Conservation (phyloP, 2,329 filamentous ascomycete genomes). For the Penicillium sp. region DNA sequence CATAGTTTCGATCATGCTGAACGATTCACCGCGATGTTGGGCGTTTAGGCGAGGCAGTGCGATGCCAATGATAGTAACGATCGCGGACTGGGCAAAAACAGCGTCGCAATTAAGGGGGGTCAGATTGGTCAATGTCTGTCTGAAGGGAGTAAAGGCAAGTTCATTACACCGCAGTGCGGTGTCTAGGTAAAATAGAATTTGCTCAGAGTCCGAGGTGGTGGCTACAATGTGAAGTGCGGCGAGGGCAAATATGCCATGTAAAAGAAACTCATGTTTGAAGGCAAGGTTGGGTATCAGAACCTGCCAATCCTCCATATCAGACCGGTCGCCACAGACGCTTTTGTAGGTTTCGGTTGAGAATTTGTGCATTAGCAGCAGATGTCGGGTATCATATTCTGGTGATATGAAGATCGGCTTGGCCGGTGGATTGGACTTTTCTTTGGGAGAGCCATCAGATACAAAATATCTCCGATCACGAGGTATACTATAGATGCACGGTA, state of each 20-base stretch:
- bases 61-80: constrained; percentile 2
- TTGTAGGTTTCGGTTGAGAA: constrained; percentile 6
- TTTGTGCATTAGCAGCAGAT: constrained; percentile 5
- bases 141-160: neutral
- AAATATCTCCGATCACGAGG: neutral
- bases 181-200: neutral
- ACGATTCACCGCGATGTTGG: neutral
- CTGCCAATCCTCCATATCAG: neutral
- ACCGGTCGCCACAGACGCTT: constrained; percentile 1
- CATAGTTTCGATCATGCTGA: constrained; percentile 4
- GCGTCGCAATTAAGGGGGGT: constrained; percentile 3
- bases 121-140: neutral
- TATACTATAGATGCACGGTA: neutral
- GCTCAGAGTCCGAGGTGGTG: neutral
- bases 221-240: neutral
- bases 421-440: neutral
- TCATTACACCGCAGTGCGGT: constrained; percentile 3
- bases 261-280: neutral
- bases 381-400: neutral
- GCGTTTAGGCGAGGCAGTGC: neutral
- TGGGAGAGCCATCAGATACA: neutral
- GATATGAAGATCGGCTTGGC: neutral
- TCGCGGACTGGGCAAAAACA: constrained; percentile 1
- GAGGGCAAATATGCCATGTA: neutral
- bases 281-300: neutral